Evolutionary conservation across 768 basidiomycete genomes (phyloP), one percentile per base, ranked within the genome.

Genomic region (Termitomyces sp.): DNA sequence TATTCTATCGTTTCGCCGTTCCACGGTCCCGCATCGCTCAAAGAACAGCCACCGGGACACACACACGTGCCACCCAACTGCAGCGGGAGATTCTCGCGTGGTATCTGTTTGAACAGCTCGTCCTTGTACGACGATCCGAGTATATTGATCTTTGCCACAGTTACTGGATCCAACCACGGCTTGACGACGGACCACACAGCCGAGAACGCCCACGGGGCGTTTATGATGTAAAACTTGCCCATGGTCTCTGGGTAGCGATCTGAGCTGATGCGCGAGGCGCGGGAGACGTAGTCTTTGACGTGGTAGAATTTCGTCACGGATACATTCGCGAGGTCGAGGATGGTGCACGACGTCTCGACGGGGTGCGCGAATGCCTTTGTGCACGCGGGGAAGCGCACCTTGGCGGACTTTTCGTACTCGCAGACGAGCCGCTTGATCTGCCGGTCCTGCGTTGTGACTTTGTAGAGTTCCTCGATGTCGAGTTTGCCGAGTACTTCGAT

Each of bases 221-320:
- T 98, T 82, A 97, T 91, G 81, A 98, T 95, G 80, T 92, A 99
- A 79, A 99, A 98, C 71, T 91, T 93, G 77, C 96, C 96, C 96
- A 98, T 93, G 64, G 81, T 85, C 72, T 96, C 93, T 1, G 94
- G 92, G 73, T 95, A 98, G 64, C 89, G 81, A 77, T 97, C 84
- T 72, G 97, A 95, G 12, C 93, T 92, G 72, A 99, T 88, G 30
- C 71, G 69, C 0, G 89, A 77, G 0, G 94, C 91, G 23, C 82
- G 73, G 61, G 79, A 82, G 46, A 98, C 89, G 78, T 94, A 96
- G 74, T 92, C 90, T 76, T 93, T 95, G 75, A 98, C 95, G 68
- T 83, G 84, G 73, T 88, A 95, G 71, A 98, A 98, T 70, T 85
- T 85, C 62, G 82, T 73, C 61, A 98, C 70, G 54, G 81, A 79